A percentile compares a stretch with the other conserved stretches of the same genome.
phyloP scores from a whole-genome alignment of 192 early-diverging fungal genomes.

The Tieghemiomyces parasiticus region DNA sequence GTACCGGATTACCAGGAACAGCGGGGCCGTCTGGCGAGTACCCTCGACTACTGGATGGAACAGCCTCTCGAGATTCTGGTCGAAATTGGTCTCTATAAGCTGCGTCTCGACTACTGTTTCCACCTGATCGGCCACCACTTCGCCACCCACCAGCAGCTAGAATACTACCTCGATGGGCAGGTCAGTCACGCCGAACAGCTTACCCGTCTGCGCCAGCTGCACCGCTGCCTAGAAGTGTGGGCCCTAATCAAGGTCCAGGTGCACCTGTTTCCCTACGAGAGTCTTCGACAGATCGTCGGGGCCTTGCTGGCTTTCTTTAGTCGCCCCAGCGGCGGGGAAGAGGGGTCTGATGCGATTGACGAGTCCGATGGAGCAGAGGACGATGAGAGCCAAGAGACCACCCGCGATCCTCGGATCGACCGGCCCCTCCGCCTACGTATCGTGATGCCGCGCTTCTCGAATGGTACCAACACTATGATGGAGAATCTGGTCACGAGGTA shows the following conservation, averaged over 20 bases:
- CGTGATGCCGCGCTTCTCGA: background rate
- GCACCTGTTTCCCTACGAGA: conserved; percentile 6
- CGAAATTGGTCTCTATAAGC: conserved; percentile 24
- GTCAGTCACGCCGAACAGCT: background rate
- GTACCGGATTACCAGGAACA: conserved; percentile 19
- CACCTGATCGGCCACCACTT: conserved; percentile 16
- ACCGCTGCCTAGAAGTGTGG: conserved; percentile 7
- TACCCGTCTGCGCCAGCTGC: background rate
- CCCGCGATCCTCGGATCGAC: background rate
- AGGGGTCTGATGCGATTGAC: background rate
- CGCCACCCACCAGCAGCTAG: conserved; percentile 6
- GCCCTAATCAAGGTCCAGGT: background rate
- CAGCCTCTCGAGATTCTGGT: conserved; percentile 25
- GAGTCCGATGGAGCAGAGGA: background rate
- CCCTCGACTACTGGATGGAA: conserved; percentile 26
- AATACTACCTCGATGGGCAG: background rate
- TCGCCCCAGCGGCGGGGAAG: background rate
- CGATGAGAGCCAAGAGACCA: background rate
- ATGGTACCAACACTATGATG: conserved; percentile 4
- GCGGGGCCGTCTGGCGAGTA: conserved; percentile 16
- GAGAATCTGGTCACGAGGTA: conserved; percentile 1
- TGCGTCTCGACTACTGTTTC: conserved; percentile 19
- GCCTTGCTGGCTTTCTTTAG: background rate
- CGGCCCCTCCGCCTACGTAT: background rate
- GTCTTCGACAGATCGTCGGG: background rate